Evolutionary conservation across 1,284 basidiomycete genomes (phyloP).

Genomic region (Blastosporella zonata): DNA sequence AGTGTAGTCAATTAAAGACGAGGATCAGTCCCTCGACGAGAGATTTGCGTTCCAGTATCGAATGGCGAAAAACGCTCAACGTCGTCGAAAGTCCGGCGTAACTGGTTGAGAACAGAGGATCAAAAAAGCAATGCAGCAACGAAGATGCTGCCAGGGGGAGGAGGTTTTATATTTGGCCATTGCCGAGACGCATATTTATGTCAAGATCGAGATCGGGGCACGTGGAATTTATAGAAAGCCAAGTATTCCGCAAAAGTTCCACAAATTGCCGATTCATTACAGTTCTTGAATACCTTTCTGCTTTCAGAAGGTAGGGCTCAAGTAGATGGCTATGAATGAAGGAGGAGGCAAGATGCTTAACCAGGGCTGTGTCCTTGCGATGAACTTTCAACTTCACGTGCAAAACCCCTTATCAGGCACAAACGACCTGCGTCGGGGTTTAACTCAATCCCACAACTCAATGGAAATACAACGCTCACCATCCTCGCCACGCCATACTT

Average conservation of each 20-base stretch:
- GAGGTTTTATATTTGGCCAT: constrained; percentile 20
- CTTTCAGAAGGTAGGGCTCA: not conserved
- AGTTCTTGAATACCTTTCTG: not conserved
- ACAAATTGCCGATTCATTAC: too few relatives aligned
- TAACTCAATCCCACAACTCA: not conserved
- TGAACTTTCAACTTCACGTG: not conserved
- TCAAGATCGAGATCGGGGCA: constrained; percentile 13
- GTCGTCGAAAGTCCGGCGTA: constrained; percentile 2
- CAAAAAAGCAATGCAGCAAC: constrained; percentile 9
- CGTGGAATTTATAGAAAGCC: constrained; percentile 4
- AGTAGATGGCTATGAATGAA: not conserved
- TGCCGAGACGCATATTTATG: constrained; percentile 15
- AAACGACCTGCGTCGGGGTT: not conserved
- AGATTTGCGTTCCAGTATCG: constrained; percentile 5
- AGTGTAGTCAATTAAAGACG: constrained; percentile 6
- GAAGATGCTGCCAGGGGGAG: constrained; percentile 7
- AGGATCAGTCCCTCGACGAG: constrained; percentile 7
- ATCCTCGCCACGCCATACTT: not conserved
- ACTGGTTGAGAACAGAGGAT: constrained; percentile 3
- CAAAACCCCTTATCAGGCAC: not conserved
- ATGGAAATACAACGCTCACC: not conserved
- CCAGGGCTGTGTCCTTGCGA: not conserved
- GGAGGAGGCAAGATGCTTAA: not conserved
- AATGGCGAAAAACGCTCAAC: constrained; percentile 23
- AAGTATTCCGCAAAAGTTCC: not conserved